Evolutionary conservation across 2,329 filamentous ascomycete genomes (phyloP).

Genomic region (Triangularia verruculosa): DNA sequence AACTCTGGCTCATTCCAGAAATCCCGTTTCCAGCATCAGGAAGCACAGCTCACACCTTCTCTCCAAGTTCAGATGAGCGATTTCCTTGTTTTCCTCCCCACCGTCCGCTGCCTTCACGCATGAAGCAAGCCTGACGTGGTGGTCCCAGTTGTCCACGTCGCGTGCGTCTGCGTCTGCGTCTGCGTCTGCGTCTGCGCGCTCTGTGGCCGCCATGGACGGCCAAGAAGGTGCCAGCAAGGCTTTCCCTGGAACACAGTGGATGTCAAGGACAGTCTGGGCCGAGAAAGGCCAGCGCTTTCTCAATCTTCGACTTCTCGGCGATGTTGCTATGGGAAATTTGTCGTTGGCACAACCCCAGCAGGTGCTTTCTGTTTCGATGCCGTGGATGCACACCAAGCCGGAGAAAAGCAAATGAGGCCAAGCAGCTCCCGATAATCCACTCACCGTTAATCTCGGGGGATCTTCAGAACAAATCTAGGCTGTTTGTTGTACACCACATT

Average conservation of each 20-base stretch:
- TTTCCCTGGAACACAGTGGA: not conserved
- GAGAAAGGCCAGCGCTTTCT: not conserved
- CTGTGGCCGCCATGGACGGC: not conserved
- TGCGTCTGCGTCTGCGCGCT: not conserved
- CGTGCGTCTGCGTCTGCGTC: not conserved
- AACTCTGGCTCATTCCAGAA: not conserved
- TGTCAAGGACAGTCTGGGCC: not conserved
- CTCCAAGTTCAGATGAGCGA: not conserved
- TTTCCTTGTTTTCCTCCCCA: not conserved
- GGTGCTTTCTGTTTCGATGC: not conserved
- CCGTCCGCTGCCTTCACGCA: not conserved
- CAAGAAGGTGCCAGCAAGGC: not conserved
- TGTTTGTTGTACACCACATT: not conserved
- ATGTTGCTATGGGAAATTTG: not conserved
- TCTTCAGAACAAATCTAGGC: not conserved
- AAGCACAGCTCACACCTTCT: not conserved
- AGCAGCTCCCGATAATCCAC: not conserved
- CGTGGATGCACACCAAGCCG: slow-evolving; percentile 1
- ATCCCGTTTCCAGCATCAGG: not conserved
- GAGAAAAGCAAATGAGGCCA: slow-evolving; percentile 1
- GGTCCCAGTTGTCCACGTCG: not conserved
- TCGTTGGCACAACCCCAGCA: not conserved
- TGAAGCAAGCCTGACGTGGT: not conserved
- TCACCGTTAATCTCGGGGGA: slow-evolving; percentile 1
- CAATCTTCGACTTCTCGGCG: not conserved